These are phyloP conservation scores for Periconia digitata DNA, from an alignment of 2,329 filamentous ascomycete genomes.

Conservation along the genomic window DNA sequence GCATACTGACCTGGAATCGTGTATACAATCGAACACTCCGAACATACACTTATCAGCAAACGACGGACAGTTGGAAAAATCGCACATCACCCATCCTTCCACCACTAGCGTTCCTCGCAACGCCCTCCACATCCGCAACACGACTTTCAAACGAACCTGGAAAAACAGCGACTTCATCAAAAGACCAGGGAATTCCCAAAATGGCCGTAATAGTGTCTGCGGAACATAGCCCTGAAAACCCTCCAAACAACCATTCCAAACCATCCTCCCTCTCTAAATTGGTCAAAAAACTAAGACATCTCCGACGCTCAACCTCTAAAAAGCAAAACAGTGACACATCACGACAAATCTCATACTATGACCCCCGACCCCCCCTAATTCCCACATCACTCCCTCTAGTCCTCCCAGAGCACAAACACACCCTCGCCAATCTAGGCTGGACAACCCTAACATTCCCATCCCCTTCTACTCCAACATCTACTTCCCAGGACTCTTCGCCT, in stretches of 20 bases:
- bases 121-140: too few relatives aligned
- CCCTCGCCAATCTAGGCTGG: slow-evolving; percentile 37
- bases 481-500: neutral
- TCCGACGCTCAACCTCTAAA: slow-evolving; percentile 13
- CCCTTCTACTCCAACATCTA: neutral
- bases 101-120: neutral
- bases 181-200: neutral
- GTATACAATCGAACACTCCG: too few relatives aligned
- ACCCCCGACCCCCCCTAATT: slow-evolving; percentile 24
- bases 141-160: too few relatives aligned
- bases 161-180: neutral
- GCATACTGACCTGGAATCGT: too few relatives aligned
- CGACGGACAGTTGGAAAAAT: too few relatives aligned
- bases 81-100: neutral
- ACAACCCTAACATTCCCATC: slow-evolving; percentile 37
- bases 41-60: too few relatives aligned
- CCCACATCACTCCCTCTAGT: slow-evolving; percentile 33
- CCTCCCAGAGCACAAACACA: slow-evolving; percentile 33
- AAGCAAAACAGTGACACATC: neutral
- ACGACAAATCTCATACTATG: slow-evolving; percentile 1
- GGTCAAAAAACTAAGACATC: slow-evolving; percentile 28
- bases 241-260: slow-evolving; percentile 10
- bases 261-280: slow-evolving; percentile 32
- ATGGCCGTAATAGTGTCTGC: slow-evolving; percentile 23
- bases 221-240: neutral